phyloP scores from a whole-genome alignment of 192 early-diverging fungal genomes.

The Paraglomus occultum region DNA sequence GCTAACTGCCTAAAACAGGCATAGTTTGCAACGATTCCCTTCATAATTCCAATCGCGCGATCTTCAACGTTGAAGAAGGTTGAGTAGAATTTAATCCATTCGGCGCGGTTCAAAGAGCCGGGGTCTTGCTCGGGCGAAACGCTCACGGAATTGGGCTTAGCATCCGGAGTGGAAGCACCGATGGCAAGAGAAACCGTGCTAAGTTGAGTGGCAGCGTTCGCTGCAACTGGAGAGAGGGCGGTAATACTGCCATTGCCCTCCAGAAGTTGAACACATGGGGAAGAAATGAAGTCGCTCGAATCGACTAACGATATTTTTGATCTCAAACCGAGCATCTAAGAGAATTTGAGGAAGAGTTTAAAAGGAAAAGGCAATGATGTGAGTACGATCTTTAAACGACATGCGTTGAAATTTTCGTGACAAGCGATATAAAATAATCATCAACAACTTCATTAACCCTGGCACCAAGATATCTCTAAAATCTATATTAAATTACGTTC shows the following conservation, averaged over 20 bases:
- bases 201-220: slow-evolving; percentile 48
- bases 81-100: slow-evolving; percentile 59
- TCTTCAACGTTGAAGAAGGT: slow-evolving; percentile 67
- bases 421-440: too few relatives aligned
- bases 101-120: slow-evolving; percentile 49
- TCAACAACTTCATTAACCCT: too few relatives aligned
- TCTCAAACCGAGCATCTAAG: slow-evolving; percentile 44
- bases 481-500: background rate
- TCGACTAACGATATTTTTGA: slow-evolving; percentile 39
- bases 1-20: slow-evolving; percentile 48
- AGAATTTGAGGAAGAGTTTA: background rate
- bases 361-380: background rate
- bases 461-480: background rate
- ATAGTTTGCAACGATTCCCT: slow-evolving; percentile 57
- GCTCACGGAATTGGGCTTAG: slow-evolving; percentile 49
- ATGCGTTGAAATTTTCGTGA: too few relatives aligned
- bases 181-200: slow-evolving; percentile 48
- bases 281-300: slow-evolving; percentile 40
- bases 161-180: slow-evolving; percentile 39
- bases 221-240: slow-evolving; percentile 42
- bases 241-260: slow-evolving; percentile 27
- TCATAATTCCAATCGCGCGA: slow-evolving; percentile 45
- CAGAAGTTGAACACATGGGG: slow-evolving; percentile 49
- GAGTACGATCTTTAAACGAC: too few relatives aligned
- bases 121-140: slow-evolving; percentile 48